Base-by-base conservation (phyloP, 305 asterid species). In the Rubia tinctorum region DNA sequence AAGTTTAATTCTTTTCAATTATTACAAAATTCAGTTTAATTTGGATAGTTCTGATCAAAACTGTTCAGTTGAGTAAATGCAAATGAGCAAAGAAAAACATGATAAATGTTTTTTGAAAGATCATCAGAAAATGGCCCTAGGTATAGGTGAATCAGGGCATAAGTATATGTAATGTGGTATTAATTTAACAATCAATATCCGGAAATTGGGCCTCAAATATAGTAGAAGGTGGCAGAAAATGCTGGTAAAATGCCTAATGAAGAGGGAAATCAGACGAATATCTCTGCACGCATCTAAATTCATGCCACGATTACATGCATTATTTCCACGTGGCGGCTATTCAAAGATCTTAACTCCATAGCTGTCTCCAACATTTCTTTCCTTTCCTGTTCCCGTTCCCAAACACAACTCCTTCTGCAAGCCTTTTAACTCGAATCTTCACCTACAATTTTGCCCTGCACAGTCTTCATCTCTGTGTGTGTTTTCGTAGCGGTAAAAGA, bases 241-340 rank as follows among this genome's bases (percentile, higher is more conserved):
- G 23, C 23, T 53, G 10, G 23, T 63, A 4, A 23, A 63, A 15
- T 39, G 58, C 56, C 47, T 45, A 49, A 62, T 56, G 55, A 71
- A 71, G 1, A 6, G 23, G 66, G 66, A 56, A 44, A n/a, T 40
- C 14, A 71, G 56, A 71, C 74, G 44, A 58, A 27, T n/a, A 40
- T 4, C 34, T 53, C 59, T 53, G 59, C 59, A 39, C 66, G 18
- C 6, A 7, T 56, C 39, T 40, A 3, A 4, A 12, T 11, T 12
- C 55, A 73, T 53, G 23, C 72, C 78, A 73, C 81, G 72, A 58
- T 58, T 51, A 61, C 71, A 49, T 12, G 30, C 59, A 53, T 18
- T 10, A 43, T 15, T 59, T 73, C 75, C 81, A 78, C 81, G 81
- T 78, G 81, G 56, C 49, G 17, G 11, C n/a, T 23, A 6, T 42